phyloP scores from a whole-genome alignment of 176 grass and related monocot species.

The Avena sativa region DNA sequence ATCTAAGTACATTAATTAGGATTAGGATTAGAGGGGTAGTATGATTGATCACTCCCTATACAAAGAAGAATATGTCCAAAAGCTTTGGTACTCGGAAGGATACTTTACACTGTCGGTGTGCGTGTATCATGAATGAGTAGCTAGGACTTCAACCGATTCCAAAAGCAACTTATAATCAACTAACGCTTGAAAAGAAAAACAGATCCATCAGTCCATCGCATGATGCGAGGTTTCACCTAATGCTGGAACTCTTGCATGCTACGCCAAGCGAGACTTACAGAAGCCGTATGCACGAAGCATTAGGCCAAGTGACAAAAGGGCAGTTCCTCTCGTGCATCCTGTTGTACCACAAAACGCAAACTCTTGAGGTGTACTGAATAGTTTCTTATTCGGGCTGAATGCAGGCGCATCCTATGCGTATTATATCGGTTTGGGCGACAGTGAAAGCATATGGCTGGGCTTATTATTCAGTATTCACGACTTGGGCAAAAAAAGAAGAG shows the following conservation, averaged over 20 bases:
- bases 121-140: not conserved
- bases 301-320: not conserved
- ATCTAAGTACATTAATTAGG: no score
- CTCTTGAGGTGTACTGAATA: not conserved
- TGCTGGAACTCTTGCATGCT: not conserved
- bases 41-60: no score
- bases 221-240: slow-evolving; percentile 40
- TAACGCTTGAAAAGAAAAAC: no score
- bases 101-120: not conserved
- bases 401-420: not conserved
- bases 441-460: not conserved
- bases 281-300: not conserved
- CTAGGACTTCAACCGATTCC: not conserved
- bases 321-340: not conserved
- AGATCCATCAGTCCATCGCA: not conserved
- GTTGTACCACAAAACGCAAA: not conserved
- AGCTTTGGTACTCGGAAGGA: not conserved
- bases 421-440: not conserved
- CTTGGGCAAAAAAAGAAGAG: no score
- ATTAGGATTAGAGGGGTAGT: no score
- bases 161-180: not conserved
- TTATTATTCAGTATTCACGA: no score
- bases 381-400: not conserved
- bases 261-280: not conserved
- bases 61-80: not conserved